Conservation (phyloP, 176 grass and related monocot species). For the Ensete ventricosum region DNA sequence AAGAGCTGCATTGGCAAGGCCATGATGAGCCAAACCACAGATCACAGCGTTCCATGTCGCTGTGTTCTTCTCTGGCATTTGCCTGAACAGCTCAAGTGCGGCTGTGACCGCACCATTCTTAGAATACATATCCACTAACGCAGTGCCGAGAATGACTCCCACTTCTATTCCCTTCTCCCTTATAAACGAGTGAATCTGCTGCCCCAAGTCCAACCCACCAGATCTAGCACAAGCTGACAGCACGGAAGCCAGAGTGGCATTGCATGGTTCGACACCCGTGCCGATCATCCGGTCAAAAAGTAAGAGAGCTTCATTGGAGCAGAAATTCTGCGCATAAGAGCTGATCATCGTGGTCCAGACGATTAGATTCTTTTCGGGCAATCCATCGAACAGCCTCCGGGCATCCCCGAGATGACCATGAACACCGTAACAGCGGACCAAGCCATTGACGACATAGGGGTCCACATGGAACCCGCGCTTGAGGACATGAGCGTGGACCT, state of each 20-base stretch:
- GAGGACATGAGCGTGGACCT: slow-evolving; percentile 36
- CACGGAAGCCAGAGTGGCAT: slow-evolving; percentile 26
- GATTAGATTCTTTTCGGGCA: slow-evolving; percentile 7
- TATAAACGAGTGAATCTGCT: slow-evolving; percentile 36
- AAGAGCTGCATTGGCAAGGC: slow-evolving; percentile 21
- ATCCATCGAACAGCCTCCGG: slow-evolving; percentile 33
- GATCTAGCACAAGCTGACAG: slow-evolving; percentile 33
- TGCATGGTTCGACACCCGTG: slow-evolving; percentile 15
- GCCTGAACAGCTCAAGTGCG: slow-evolving; percentile 24
- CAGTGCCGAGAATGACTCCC: slow-evolving; percentile 39
- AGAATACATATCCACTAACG: slow-evolving; percentile 45
- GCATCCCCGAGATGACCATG: slow-evolving; percentile 2
- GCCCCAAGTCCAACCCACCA: slow-evolving; percentile 34
- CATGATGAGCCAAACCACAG: slow-evolving; percentile 34
- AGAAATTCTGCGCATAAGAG: slow-evolving; percentile 27
- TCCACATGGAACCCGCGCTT: slow-evolving; percentile 25
- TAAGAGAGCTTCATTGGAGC: slow-evolving; percentile 18
- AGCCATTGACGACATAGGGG: slow-evolving; percentile 32
- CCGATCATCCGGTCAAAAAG: slow-evolving; percentile 34
- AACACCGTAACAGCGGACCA: slow-evolving; percentile 27
- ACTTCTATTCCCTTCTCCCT: slow-evolving; percentile 16
- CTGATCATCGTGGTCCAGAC: slow-evolving; percentile 41
- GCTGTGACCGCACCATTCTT: slow-evolving; percentile 33
- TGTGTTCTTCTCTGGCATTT: slow-evolving; percentile 19
- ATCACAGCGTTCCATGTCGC: slow-evolving; percentile 45